Evolutionary conservation across 306 rosid species (phyloP), one percentile per base, ranked within the genome.

Genomic region (Lathyrus sativus): DNA sequence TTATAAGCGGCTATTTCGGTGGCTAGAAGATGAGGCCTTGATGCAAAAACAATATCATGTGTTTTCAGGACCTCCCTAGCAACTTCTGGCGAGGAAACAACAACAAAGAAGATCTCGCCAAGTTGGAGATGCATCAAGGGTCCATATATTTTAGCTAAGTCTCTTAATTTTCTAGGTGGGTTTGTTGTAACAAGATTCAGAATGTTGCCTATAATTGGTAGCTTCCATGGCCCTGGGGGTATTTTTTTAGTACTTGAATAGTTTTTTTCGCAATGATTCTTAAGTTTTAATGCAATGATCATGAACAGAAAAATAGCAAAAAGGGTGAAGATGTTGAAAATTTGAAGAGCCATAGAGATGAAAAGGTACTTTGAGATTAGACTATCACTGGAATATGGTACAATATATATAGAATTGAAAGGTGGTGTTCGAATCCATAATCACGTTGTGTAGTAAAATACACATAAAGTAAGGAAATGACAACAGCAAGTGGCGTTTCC

Each of bases 51-150:
- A 1, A 14, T 1, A 14, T 69, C 87, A 42, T 83, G 80, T 0
- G 69, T 73, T 54, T 73, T 77, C 42, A 83, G 1, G 2, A 83
- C 49, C 31, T 83, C 78, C 4, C 11, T 59, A 17, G 84, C 84
- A 13, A 15, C n/a, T 26, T 76, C 60, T 0, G 58, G 31, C 8
- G 58, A 51, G 0, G 58, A 51, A 19, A 22, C 31, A 4, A 51
- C 29, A 19, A 51, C 5, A 1, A 22, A 19, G 31, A 22, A 11
- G 1, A 51, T 18, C 13, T 51, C 58, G 11, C 58, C 58, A 51
- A 51, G 58, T 51, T 75, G 66, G 0, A 82, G 59, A 35, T 78
- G 83, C 44, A 82, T 53, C 9, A 82, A 18, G 5, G 75, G 76
- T 3, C 86, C 86, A 75, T 82, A 46, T 49, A 46, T 67, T 45